A percentile compares a stretch with the other conserved stretches of the same genome.
phyloP scores from a whole-genome alignment of 2,329 filamentous ascomycete species.

The Colletotrichum agaves region DNA sequence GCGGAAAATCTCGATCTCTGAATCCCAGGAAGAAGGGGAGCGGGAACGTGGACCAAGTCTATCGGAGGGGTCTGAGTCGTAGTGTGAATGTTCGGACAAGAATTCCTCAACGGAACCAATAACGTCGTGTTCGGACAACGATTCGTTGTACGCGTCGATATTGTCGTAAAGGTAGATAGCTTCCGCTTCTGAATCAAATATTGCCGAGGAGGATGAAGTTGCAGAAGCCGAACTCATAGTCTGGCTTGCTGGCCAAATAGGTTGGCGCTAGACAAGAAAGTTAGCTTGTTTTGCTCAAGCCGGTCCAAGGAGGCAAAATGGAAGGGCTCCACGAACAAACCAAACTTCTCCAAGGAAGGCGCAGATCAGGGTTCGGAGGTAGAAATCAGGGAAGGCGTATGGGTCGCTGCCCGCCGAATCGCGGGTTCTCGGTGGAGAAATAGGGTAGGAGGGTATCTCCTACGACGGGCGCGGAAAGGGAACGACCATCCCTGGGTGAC shows the following conservation, averaged over 20 bases:
- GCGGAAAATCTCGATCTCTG: constrained; percentile 26
- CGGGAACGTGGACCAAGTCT: constrained; percentile 10
- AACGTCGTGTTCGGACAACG: background rate
- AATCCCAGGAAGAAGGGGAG: constrained; percentile 5
- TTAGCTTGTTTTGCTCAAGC: constrained; percentile 1
- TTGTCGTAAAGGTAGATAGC: constrained; percentile 1
- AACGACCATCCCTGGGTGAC: constrained; percentile 25
- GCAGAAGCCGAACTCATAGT: constrained; percentile 35
- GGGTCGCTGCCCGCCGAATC: background rate
- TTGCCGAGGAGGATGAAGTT: constrained; percentile 10
- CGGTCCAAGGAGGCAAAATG: background rate
- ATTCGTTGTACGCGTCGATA: background rate
- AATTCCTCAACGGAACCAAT: background rate
- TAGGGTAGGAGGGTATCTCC: constrained; percentile 27
- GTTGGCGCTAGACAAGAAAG: constrained; percentile 23
- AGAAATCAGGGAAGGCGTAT: background rate
- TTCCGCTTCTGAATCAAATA: background rate
- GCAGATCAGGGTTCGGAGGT: constrained; percentile 8
- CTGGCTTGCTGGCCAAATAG: constrained; percentile 15
- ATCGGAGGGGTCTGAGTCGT: constrained; percentile 1
- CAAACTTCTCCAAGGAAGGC: background rate
- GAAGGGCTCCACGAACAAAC: constrained; percentile 21
- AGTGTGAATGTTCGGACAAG: background rate
- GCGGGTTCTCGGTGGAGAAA: constrained; percentile 12
- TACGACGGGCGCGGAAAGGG: constrained; percentile 15